These are phyloP conservation scores for Nakazawaea anatomiae DNA, from an alignment of 805 yeast species.

Conservation along the genomic window DNA sequence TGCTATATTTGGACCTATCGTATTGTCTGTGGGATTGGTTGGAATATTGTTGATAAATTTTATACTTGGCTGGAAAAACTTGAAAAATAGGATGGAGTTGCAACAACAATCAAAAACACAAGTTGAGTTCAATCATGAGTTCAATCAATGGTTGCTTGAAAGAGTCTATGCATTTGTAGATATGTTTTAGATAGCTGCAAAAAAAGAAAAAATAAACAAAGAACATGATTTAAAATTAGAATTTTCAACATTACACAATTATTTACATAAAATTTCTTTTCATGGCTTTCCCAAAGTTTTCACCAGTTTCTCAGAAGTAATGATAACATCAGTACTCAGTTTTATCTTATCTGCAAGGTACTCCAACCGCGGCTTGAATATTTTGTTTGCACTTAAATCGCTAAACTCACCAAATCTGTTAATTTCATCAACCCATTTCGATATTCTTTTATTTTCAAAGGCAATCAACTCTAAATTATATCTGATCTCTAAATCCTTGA, in stretches of 20 bases:
- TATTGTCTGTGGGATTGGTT: slow-evolving; percentile 66
- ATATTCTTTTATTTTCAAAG: slow-evolving; percentile 57
- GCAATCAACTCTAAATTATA: slow-evolving; percentile 49
- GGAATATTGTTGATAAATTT: slow-evolving; percentile 69
- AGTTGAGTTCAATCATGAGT: slow-evolving; percentile 1
- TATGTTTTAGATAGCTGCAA: not conserved
- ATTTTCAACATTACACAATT: too few relatives aligned
- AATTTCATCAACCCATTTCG: slow-evolving; percentile 67
- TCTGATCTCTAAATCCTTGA: slow-evolving; percentile 57
- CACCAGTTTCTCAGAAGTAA: slow-evolving; percentile 38
- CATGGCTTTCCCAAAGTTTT: slow-evolving; percentile 21
- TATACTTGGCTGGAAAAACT: slow-evolving; percentile 49
- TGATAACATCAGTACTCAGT: slow-evolving; percentile 46
- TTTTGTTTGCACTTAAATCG: slow-evolving; percentile 31
- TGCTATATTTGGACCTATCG: slow-evolving; percentile 82
- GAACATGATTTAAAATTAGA: too few relatives aligned
- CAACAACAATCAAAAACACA: not conserved
- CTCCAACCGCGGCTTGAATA: slow-evolving; percentile 54
- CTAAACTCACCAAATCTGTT: slow-evolving; percentile 46
- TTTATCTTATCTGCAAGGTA: slow-evolving; percentile 67
- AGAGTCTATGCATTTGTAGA: slow-evolving; percentile 8
- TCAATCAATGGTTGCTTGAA: slow-evolving; percentile 7
- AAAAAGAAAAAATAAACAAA: too few relatives aligned
- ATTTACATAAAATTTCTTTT: not conserved
- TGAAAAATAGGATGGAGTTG: slow-evolving; percentile 14